Evolutionary conservation across 345 rosid genomes (phyloP), one percentile per base, ranked within the genome.

Genomic region (Aquilaria malaccensis): DNA sequence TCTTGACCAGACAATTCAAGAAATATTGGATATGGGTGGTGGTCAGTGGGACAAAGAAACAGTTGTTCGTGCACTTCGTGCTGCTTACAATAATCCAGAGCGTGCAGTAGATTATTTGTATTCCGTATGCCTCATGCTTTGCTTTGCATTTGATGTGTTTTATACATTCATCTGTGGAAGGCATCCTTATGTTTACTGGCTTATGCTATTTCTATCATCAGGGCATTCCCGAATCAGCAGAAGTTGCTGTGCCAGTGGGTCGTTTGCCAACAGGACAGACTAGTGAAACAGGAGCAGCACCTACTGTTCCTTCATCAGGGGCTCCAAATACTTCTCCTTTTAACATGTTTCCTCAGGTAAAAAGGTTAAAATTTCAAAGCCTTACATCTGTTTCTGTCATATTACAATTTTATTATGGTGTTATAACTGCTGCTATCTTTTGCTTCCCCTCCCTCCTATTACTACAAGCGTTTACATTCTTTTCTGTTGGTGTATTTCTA

Each of bases 61-160:
- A 30, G 97, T 94, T 68, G 72, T 77, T 49, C 87, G 95, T 53
- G 99, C 99, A 54, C 96, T 94, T 76, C 90, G 88, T 72, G 97
- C 99, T 33, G 97, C 99, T 58, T 88, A 91, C 74, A 94, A 91
- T 75, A 94, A 94, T 64, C 99, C 99, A 30, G 99, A 91, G 81
- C 76, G 99, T 65, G 99, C 99, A n/a, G 96, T 94, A 68, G 99
- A 94, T 76, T 94, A 94, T 75, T 70, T 94, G 22, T 94, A 90
- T 70, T 80, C 96, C 57, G 99, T 94, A 85, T 58, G 84, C 58
- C 58, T 32, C 46, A 33, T 59, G 47, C 31, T 46, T 62, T 50
- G 31, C 52, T 30, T 51, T 57, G 4, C 56, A 43, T 61, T 2
- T 60, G 45, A 4, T 37, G 43, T 9, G 5, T 37, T 37, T 37